Evolutionary conservation across 2,329 filamentous ascomycete genomes (phyloP), one percentile per base, ranked within the genome.

Genomic region (Fusarium continuum): DNA sequence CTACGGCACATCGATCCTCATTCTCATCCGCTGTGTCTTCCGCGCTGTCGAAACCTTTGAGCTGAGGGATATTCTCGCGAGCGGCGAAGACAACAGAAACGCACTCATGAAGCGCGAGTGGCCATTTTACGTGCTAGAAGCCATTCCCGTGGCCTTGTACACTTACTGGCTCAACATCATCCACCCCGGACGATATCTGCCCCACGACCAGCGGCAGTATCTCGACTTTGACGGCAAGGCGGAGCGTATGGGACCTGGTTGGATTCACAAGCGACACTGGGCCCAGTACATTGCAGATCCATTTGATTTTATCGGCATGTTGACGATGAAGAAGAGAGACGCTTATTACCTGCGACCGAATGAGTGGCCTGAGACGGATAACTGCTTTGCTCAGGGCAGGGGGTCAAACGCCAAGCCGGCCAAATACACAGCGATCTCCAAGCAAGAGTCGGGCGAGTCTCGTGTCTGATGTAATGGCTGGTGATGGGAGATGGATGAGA

Each of bases 91-190:
- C 32, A 68, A 61, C 11, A 41, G 44, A 2, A 61, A 44, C 4
- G 59, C 78, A 0, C 66, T 81, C 1, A 44, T 82, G 22, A 70
- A 73, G 6, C 75, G 80, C 29, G 81, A 83, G 64, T 79, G 76
- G 73, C 82, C 75, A 29, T 82, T 83, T 51, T 82, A 77, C 55
- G 73, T 79, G 13, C 78, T 83, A 46, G 80, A 83, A 69, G 76
- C 74, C 0, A 64, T 72, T 0, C 73, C 80, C 3, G 82, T 82
- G 76, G 54, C 81, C 0, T 10, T 74, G 8, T 82, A 83, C 61
- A 76, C 78, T 0, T 70, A 72, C 8, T 63, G 82, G 32, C 76
- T 80, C 65, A 83, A 82, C 56, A 50, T 76, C 1, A 72, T 74
- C 19, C 76, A 82, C 55, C 80, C 80, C 0, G 79, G 79, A 40